Base-by-base conservation (phyloP, 805 yeast species). In the Lachancea thermotolerans region DNA sequence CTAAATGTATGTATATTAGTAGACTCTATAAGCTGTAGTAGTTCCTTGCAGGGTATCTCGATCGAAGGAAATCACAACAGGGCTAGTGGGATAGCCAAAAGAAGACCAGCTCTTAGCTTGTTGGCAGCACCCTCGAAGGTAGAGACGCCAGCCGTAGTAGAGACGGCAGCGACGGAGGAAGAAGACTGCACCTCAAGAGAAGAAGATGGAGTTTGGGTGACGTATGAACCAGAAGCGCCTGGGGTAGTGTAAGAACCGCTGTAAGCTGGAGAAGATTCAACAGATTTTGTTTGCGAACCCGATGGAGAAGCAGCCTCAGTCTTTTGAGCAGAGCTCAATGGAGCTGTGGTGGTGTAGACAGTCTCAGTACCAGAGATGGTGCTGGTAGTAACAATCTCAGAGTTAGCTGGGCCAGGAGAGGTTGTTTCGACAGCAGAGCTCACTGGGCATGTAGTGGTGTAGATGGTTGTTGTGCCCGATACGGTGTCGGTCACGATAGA, bases 41-140 rank as follows among this genome's bases (percentile, higher is more conserved):
- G 4, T 31, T 31, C 34, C 8, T 31, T 31, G 18, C 16, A 16
- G 41, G 41, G 41, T 38, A 38, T 38, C 35, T 15, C 18, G n/a
- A 17, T 10, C 27, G 21, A 52, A 11, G 57, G 54, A 38, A 14
- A 41, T 41, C 18, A 44, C 29, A 44, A 28, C 12, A 44, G 21
- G 17, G 47, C 47, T 25, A 44, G 27, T 16, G 42, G 42, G 10
- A 44, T 28, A 32, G 37, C 37, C 39, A 44, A 18, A 18, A 44
- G 42, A 25, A 39, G 33, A 27, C 42, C 42, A 12, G 42, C 42
- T 27, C 38, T 34, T 14, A 44, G 10, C 16, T 21, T 34, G 27
- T 38, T 39, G 7, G 47, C 42, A 10, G 37, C 15, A 16, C 47
- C 47, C 32, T 38, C 47, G 29, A 38, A 44, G 6, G 42, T 33